A percentile compares a stretch with the other conserved stretches of the same genome.
Conservation (phyloP, 2,329 filamentous ascomycete species). For the Arthrobotrys pseudoclavata region DNA sequence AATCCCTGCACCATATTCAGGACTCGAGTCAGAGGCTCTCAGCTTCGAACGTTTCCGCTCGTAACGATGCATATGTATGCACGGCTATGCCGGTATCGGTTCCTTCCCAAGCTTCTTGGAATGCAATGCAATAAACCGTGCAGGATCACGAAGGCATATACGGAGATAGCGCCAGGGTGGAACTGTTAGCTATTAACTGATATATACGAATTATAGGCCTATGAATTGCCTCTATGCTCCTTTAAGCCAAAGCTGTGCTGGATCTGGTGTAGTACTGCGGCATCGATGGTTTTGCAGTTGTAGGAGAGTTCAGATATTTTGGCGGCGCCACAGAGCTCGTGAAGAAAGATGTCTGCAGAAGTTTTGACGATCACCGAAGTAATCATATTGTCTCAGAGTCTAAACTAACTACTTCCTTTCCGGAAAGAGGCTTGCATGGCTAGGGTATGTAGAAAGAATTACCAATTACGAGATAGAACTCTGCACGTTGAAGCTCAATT, state of each 20-base stretch:
- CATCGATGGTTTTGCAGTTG: neutral
- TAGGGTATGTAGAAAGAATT: neutral
- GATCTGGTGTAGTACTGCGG: neutral
- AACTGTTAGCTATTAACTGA: neutral
- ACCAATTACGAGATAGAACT: neutral
- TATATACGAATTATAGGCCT: neutral
- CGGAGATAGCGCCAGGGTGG: neutral
- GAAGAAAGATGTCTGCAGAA: neutral
- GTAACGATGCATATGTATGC: too few species aligned
- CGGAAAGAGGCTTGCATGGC: neutral
- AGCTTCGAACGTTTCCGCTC: too few species aligned
- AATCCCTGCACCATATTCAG: too few species aligned
- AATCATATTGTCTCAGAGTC: neutral
- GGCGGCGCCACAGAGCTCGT: slow-evolving; percentile 14
- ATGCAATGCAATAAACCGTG: too few species aligned
- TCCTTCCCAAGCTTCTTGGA: too few species aligned
- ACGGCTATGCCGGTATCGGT: too few species aligned
- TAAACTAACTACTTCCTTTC: neutral
- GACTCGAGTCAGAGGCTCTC: too few species aligned
- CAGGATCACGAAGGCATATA: too few species aligned
- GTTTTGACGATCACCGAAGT: neutral
- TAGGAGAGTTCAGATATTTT: neutral
- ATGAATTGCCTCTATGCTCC: neutral
- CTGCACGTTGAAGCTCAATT: neutral
- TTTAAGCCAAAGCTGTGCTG: too few species aligned